Conservation (phyloP, 2,329 filamentous ascomycete genomes). For the Oidium heveae region DNA sequence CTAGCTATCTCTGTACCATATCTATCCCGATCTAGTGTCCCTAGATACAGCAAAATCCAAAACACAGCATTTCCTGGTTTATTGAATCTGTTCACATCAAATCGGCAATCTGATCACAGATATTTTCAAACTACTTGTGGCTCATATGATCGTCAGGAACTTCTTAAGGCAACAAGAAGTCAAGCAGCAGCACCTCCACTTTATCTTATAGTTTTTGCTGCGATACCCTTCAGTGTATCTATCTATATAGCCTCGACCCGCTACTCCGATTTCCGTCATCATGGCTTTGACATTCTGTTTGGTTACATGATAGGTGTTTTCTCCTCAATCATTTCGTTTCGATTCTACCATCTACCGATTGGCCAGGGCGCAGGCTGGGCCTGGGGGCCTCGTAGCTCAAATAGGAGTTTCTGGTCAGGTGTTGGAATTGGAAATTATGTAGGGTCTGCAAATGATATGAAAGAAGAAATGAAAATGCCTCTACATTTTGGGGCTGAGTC, state of each 20-base stretch:
- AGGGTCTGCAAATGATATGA: neutral
- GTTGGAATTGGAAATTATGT: slow-evolving; percentile 15
- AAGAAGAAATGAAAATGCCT: neutral
- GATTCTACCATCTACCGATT: slow-evolving; percentile 68
- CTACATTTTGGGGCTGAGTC: neutral
- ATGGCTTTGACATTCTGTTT: slow-evolving; percentile 76
- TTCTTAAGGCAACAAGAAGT: slow-evolving; percentile 29
- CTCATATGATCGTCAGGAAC: slow-evolving; percentile 4
- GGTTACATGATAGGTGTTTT: slow-evolving; percentile 57
- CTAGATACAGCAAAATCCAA: slow-evolving; percentile 21
- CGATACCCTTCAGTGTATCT: slow-evolving; percentile 47
- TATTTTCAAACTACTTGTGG: slow-evolving; percentile 5
- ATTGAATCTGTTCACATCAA: slow-evolving; percentile 10
- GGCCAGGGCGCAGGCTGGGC: slow-evolving; percentile 63
- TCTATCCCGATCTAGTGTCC: slow-evolving; percentile 23
- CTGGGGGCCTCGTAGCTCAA: slow-evolving; percentile 53
- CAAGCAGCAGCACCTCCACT: slow-evolving; percentile 64
- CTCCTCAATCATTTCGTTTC: slow-evolving; percentile 49
- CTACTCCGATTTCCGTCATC: slow-evolving; percentile 72
- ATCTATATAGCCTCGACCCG: slow-evolving; percentile 67
- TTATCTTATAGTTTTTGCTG: slow-evolving; percentile 44
- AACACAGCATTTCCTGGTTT: slow-evolving; percentile 57
- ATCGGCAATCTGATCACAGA: neutral
- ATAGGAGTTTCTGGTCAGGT: slow-evolving; percentile 57
- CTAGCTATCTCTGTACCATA: slow-evolving; percentile 52